Base-by-base conservation (phyloP, 129 eudicot genomes). In the Sambucus nigra region DNA sequence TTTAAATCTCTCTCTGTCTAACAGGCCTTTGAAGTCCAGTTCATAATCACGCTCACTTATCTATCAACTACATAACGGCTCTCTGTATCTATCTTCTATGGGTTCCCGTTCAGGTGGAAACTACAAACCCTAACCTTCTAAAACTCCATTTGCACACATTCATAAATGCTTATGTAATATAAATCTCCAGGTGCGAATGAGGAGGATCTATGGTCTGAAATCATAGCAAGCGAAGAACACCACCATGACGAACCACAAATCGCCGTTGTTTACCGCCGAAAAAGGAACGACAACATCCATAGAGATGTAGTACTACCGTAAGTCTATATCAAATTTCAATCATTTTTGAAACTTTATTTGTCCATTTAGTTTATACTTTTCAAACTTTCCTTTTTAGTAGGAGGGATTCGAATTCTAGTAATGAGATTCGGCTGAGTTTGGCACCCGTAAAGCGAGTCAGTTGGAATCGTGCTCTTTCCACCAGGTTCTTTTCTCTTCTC, bases 391-490 rank as follows among this genome's bases (percentile, higher is more conserved):
- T 53, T 20, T 9, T 29, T 18, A 54, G 13, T 71, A 76, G 95
- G 81, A 76, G 75, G 67, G 62, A 60, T 53, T 69, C 67, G 57
- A 72, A 27, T 57, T 40, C 51, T 18, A 62, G 50, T 44, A 74
- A 63, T 61, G 63, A 65, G 24, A 76, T 65, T 63, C 80, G 94
- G 11, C 69, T 74, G 68, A 86, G 95, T 71, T 65, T 81, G 49
- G 82, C 51, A n/a, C 80, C 88, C 0, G 76, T 62, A 12, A 86
- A 76, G 69, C 72, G 96, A 49, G 55, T 77, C 63, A 86, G 99
- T 65, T 83, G 96, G 92, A 86, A 86, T 38, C 96, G 96, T 66
- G 80, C 99, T 10, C 96, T 92, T 51, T 92, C 94, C 33, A 92
- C 80, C 73, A 92, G 99, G 96, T 92, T 40, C 66, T 8, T 92